Evolutionary conservation across 768 basidiomycete species (phyloP), one percentile per base, ranked within the genome.

Genomic region (Lactarius tabidus): DNA sequence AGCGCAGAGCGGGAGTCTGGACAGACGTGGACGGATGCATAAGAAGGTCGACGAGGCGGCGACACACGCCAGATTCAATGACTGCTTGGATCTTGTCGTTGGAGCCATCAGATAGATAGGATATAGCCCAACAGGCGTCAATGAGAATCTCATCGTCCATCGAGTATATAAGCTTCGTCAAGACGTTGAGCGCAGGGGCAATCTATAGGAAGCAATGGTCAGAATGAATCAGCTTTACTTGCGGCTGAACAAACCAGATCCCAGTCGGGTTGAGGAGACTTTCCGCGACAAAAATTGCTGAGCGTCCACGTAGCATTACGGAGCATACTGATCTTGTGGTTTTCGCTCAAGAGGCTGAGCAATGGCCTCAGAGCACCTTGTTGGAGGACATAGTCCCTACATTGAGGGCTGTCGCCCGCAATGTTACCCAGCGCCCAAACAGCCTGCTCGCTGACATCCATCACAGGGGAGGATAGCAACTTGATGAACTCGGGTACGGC

Each of bases 31-130:
- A 94, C 68, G 84, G 89, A 72, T 94, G 91, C 91, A 98, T 93
- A 69, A 99, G 87, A 52, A 99, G 84, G 74, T 99, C 97, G 38
- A 99, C 97, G 67, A 99, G 86, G 71, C 97, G 88, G 75, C 97
- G 86, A 79, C 95, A 97, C 56, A 99, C 96, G 35, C 96, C 97
- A 23, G 92, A 93, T 78, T 98, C 96, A 72, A 99, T 98, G 63
- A 99, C 97, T 36, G 97, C 97, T 77, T 99, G 97, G 65, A 99
- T 99, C 82, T 99, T 99, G 81, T 99, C 97, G 74, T 97, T 97
- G 38, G 95, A 91, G 57, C 97, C 97, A 75, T 99, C 97, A 1
- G 96, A 98, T 43, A 99, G 88, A 78, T 99, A 99, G 45, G 95
- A 98, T 76, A 99, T 96, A 31, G 97, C 97, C 97, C 97, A 99